These are phyloP conservation scores for Musa beccarii DNA, from an alignment of 176 grass and related monocot species.

Conservation along the genomic window DNA sequence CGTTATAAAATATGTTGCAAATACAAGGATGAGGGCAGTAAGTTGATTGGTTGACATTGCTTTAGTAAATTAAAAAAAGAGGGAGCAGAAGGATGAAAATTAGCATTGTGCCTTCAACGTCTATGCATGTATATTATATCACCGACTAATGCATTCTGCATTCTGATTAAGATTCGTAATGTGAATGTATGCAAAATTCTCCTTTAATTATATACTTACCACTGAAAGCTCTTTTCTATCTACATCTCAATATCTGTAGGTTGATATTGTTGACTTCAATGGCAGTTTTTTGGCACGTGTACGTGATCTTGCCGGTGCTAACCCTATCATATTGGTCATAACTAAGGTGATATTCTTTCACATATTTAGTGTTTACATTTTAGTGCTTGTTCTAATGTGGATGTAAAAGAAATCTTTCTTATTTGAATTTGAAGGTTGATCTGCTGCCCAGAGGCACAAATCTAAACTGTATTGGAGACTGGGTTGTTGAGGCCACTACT, in stretches of 20 bases:
- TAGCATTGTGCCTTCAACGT: neutral
- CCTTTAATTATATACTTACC: neutral
- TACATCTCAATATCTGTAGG: slow-evolving; percentile 29
- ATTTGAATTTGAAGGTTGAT: slow-evolving; percentile 44
- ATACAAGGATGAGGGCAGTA: too few species aligned
- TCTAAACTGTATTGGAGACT: slow-evolving; percentile 77
- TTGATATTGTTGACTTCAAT: slow-evolving; percentile 97
- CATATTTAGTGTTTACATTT: neutral
- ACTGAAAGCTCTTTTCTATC: neutral
- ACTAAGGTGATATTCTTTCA: slow-evolving; percentile 52
- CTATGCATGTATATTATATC: neutral
- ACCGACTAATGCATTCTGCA: neutral
- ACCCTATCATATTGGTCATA: slow-evolving; percentile 85
- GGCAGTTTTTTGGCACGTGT: slow-evolving; percentile 75
- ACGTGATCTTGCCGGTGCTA: slow-evolving; percentile 75
- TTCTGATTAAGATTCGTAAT: neutral
- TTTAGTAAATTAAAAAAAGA: too few species aligned
- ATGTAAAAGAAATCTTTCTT: slow-evolving; percentile 6
- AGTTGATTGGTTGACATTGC: too few species aligned
- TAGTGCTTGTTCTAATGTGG: neutral
- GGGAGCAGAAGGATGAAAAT: neutral
- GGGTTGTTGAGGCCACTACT: slow-evolving; percentile 74
- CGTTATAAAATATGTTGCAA: too few species aligned
- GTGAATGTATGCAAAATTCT: neutral
- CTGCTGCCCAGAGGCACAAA: slow-evolving; percentile 84